A percentile compares a stretch with the other conserved stretches of the same genome.
phyloP scores from a whole-genome alignment of 805 yeast genomes.

The Nakazawaea wyomingensis region DNA sequence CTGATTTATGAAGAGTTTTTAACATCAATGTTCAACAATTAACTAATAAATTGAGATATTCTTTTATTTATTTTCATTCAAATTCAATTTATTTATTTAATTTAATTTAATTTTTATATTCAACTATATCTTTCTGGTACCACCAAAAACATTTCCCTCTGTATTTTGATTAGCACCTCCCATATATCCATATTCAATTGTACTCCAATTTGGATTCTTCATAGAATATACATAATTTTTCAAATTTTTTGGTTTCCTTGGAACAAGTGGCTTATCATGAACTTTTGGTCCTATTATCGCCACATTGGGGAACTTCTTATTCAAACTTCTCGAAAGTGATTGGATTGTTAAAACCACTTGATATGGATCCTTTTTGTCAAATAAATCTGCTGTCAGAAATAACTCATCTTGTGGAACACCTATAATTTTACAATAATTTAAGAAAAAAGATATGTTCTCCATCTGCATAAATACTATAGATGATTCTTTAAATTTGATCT shows the following conservation, averaged over 20 bases:
- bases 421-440: constrained; percentile 51
- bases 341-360: constrained; percentile 71
- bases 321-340: constrained; percentile 66
- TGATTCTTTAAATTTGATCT: constrained; percentile 50
- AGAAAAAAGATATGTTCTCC: constrained; percentile 78
- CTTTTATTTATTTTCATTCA: background rate
- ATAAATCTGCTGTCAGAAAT: constrained; percentile 74
- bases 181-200: constrained; percentile 56
- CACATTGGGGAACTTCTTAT: constrained; percentile 43
- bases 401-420: constrained; percentile 80
- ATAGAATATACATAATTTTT: constrained; percentile 16
- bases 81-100: too few relatives aligned
- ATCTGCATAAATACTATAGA: constrained; percentile 75
- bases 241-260: constrained; percentile 48
- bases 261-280: constrained; percentile 44
- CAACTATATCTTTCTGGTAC: constrained; percentile 37
- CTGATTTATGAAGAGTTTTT: constrained; percentile 10
- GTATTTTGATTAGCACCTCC: constrained; percentile 50
- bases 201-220: constrained; percentile 45
- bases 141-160: constrained; percentile 52
- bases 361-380: constrained; percentile 69
- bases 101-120: too few relatives aligned
- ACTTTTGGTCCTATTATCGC: constrained; percentile 58
- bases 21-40: background rate
- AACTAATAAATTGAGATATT: background rate